Percentiles rank a stretch among this genome's conserved stretches.
These are phyloP conservation scores for Cichorium intybus DNA, from an alignment of 140 eudicot genomes.

Conservation along the genomic window DNA sequence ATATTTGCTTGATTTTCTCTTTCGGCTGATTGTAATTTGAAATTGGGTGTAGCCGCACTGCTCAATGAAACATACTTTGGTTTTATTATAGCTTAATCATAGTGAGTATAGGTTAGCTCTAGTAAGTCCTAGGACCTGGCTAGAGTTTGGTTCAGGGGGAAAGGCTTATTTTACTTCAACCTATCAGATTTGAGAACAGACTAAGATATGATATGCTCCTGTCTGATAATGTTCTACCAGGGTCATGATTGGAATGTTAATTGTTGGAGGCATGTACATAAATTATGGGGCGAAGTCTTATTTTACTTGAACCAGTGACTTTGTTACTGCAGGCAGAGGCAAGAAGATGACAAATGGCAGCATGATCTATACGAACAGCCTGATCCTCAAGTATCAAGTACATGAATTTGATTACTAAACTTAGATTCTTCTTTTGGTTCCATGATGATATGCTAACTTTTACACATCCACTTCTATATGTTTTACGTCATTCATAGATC, in stretches of 20 bases:
- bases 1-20: constrained; percentile 15
- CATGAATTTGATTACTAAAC: constrained; percentile 20
- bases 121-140: neutral
- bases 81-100: neutral
- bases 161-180: neutral
- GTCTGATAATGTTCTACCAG: neutral
- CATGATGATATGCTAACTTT: neutral
- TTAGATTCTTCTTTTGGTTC: neutral
- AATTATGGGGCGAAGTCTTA: neutral
- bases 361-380: constrained; percentile 65
- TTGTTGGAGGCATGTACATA: neutral
- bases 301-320: constrained; percentile 11
- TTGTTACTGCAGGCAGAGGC: constrained; percentile 65
- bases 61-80: neutral
- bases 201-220: neutral
- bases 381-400: constrained; percentile 68
- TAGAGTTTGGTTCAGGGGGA: too few relatives aligned
- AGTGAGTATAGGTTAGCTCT: neutral
- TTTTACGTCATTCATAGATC: constrained; percentile 38
- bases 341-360: constrained; percentile 87
- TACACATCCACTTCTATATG: neutral
- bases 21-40: neutral
- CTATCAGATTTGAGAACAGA: neutral
- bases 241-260: constrained; percentile 3
- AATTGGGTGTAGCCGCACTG: neutral